Conservation (phyloP, 495 filamentous ascomycete genomes). For the Penicillium angulare region DNA sequence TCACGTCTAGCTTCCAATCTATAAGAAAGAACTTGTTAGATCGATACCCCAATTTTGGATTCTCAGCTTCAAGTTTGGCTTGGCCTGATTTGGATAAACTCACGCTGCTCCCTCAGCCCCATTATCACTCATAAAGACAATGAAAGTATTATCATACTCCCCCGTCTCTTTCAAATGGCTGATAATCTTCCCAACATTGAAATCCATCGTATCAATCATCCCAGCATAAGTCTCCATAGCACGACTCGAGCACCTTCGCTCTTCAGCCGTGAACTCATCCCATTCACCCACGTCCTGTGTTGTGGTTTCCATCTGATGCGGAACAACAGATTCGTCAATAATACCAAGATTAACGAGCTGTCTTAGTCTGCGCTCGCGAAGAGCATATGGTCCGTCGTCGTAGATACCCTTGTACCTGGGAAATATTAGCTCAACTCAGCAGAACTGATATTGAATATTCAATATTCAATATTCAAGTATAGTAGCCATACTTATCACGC, state of each 20-base stretch:
- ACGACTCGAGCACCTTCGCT: conserved; percentile 37
- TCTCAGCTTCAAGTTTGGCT: too few relatives aligned
- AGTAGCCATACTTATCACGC: conserved; percentile 18
- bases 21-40: conserved; percentile 19
- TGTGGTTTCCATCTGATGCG: conserved; percentile 22
- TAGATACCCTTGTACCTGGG: conserved; percentile 37
- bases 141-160: conserved; percentile 53
- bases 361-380: conserved; percentile 30
- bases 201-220: conserved; percentile 53
- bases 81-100: too few relatives aligned
- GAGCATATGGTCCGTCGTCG: conserved; percentile 37
- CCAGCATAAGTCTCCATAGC: conserved; percentile 53
- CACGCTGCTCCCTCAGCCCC: conserved; percentile 46
- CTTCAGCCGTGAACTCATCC: conserved; percentile 38
- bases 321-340: conserved; percentile 30
- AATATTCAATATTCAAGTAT: neutral
- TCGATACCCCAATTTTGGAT: conserved; percentile 33
- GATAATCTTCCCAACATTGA: conserved; percentile 48
- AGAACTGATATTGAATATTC: too few relatives aligned
- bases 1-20: conserved; percentile 8
- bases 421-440: neutral
- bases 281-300: conserved; percentile 24
- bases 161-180: conserved; percentile 44
- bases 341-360: conserved; percentile 37
- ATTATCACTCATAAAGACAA: conserved; percentile 55